A percentile compares a stretch with the other conserved stretches of the same genome.
Conservation (phyloP, 164 flowering plant species). For the Vitis cinerea region DNA sequence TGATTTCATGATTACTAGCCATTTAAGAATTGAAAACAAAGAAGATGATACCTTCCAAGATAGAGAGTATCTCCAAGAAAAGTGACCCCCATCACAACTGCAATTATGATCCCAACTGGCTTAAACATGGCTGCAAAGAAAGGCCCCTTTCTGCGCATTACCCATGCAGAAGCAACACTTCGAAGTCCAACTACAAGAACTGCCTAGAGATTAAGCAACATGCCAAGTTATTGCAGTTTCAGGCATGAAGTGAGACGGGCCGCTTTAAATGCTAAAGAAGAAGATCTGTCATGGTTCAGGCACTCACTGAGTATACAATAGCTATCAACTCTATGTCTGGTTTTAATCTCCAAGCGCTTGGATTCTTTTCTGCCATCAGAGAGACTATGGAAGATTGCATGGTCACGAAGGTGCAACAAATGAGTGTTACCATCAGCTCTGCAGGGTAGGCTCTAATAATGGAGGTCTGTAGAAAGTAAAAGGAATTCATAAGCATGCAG, state of each 20-base stretch:
- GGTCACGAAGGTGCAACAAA: constrained; percentile 10
- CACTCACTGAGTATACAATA: constrained; percentile 13
- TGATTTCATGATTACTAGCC: too few species aligned
- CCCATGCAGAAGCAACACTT: constrained; percentile 13
- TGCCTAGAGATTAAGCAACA: constrained; percentile 8
- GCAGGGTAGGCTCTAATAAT: constrained; percentile 20
- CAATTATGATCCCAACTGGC: constrained; percentile 26
- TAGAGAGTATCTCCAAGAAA: constrained; percentile 22
- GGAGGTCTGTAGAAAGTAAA: constrained; percentile 11
- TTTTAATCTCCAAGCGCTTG: constrained; percentile 16
- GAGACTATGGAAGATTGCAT: constrained; percentile 9
- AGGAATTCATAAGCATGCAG: background rate
- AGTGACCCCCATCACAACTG: constrained; percentile 15
- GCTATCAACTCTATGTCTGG: constrained; percentile 12
- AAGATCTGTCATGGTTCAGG: background rate
- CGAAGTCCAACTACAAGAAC: constrained; percentile 3
- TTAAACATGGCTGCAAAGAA: constrained; percentile 27
- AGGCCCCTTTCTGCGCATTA: constrained; percentile 18
- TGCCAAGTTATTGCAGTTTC: too few species aligned
- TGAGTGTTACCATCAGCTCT: constrained; percentile 14
- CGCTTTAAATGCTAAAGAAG: too few species aligned
- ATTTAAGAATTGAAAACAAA: background rate
- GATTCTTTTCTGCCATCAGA: constrained; percentile 9
- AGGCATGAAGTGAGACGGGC: background rate
- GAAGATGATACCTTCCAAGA: constrained; percentile 22